Evolutionary conservation across 106 monocot species (phyloP).

Genomic region (Chionographis japonica): DNA sequence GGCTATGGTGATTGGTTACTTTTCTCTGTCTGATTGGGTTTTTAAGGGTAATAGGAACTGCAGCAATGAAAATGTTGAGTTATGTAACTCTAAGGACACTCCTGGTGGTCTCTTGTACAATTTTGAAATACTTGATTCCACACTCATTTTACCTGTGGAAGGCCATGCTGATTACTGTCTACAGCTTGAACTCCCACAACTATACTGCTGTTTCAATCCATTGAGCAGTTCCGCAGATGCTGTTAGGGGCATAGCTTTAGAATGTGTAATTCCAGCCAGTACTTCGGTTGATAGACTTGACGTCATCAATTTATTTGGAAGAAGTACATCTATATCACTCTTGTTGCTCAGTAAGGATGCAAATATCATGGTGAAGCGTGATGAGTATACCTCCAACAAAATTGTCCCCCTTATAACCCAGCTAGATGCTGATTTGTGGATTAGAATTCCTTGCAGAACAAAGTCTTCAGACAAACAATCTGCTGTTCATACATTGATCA

Average conservation of each 20-base stretch:
- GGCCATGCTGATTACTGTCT: slow-evolving; percentile 26
- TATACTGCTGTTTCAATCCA: slow-evolving; percentile 48
- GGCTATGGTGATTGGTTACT: slow-evolving; percentile 71
- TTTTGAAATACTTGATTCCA: slow-evolving; percentile 75
- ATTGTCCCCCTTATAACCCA: slow-evolving; percentile 45
- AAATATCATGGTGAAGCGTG: slow-evolving; percentile 29
- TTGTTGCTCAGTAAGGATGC: slow-evolving; percentile 19
- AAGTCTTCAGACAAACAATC: slow-evolving; percentile 18
- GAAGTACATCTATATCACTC: slow-evolving; percentile 39
- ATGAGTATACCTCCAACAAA: slow-evolving; percentile 19
- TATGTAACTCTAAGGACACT: slow-evolving; percentile 3
- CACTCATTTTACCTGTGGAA: slow-evolving; percentile 63
- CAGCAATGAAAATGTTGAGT: slow-evolving; percentile 10
- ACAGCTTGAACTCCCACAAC: slow-evolving; percentile 44
- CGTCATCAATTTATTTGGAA: slow-evolving; percentile 57
- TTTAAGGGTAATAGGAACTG: slow-evolving; percentile 16
- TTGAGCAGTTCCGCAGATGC: slow-evolving; percentile 18
- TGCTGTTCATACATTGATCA: slow-evolving; percentile 42
- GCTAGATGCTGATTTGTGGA: slow-evolving; percentile 71
- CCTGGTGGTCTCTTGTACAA: slow-evolving; percentile 33
- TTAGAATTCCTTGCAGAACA: slow-evolving; percentile 56
- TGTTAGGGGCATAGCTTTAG: slow-evolving; percentile 35
- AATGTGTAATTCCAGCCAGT: slow-evolving; percentile 23
- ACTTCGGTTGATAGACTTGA: slow-evolving; percentile 22
- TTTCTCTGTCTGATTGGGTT: slow-evolving; percentile 81